These are phyloP conservation scores for Hypomyces perniciosus DNA, from an alignment of 2,329 filamentous ascomycete genomes.

Conservation along the genomic window DNA sequence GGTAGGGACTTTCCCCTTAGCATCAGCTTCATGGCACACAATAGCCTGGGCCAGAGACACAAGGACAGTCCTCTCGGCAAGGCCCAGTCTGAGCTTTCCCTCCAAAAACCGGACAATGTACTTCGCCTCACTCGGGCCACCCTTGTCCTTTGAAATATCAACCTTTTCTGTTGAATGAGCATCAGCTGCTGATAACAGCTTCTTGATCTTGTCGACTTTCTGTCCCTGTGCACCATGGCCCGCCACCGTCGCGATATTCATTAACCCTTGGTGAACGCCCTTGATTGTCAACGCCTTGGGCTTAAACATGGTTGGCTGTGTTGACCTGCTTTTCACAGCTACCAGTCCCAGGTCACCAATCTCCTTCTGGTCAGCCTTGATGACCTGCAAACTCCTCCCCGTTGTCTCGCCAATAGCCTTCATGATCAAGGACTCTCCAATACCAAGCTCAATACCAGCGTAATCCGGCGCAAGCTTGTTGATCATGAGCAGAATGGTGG, in stretches of 20 bases:
- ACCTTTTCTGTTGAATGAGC: slow-evolving; percentile 66
- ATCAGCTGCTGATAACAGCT: slow-evolving; percentile 87
- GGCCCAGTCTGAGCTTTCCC: slow-evolving; percentile 83
- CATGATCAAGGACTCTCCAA: slow-evolving; percentile 97
- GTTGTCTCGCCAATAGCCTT: slow-evolving; percentile 96
- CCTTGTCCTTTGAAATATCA: slow-evolving; percentile 88
- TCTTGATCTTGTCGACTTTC: slow-evolving; percentile 94
- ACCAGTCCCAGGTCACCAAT: slow-evolving; percentile 94
- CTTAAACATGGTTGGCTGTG: slow-evolving; percentile 97
- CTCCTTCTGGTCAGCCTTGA: slow-evolving; percentile 93
- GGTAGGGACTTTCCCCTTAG: slow-evolving; percentile 63
- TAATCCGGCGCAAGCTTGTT: slow-evolving; percentile 98
- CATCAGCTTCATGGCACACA: slow-evolving; percentile 72
- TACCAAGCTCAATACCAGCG: slow-evolving; percentile 93
- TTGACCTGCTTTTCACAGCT: slow-evolving; percentile 89
- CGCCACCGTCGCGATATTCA: slow-evolving; percentile 79
- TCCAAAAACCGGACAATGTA: slow-evolving; percentile 89
- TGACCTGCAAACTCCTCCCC: slow-evolving; percentile 77
- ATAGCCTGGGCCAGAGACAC: slow-evolving; percentile 86
- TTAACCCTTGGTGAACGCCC: slow-evolving; percentile 80
- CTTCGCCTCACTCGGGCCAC: slow-evolving; percentile 90
- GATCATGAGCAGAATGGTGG: slow-evolving; percentile 91
- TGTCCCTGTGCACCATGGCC: slow-evolving; percentile 83
- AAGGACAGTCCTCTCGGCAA: slow-evolving; percentile 88
- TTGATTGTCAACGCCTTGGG: slow-evolving; percentile 83